Percentiles rank a stretch among this genome's conserved stretches.
These are phyloP conservation scores for Asterionellopsis glacialis DNA, from an alignment of 108 stramenopile genomes.

Conservation along the genomic window DNA sequence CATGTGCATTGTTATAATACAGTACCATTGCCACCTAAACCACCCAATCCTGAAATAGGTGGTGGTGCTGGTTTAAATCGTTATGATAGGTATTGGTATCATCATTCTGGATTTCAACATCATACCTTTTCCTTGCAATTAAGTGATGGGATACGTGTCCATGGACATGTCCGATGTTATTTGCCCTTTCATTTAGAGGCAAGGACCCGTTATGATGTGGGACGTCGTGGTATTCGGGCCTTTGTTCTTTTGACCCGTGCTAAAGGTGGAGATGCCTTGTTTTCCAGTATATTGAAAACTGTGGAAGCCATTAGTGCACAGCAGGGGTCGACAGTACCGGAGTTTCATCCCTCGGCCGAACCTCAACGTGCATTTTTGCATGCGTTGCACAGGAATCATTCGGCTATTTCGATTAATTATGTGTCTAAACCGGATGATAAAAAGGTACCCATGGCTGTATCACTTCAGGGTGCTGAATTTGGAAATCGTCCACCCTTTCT, in stretches of 20 bases:
- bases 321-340: conserved; percentile 9
- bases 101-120: conserved; percentile 50
- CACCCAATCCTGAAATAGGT: background rate
- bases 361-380: conserved; percentile 36
- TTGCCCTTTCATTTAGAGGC: conserved; percentile 49
- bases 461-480: conserved; percentile 32
- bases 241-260: conserved; percentile 72
- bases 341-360: conserved; percentile 9
- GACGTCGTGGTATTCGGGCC: conserved; percentile 73
- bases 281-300: conserved; percentile 65
- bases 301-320: conserved; percentile 37
- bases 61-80: conserved; percentile 37
- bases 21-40: background rate
- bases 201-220: conserved; percentile 62
- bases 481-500: conserved; percentile 15
- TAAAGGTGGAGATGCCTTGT: conserved; percentile 68
- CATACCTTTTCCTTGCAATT: conserved; percentile 74
- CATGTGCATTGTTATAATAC: background rate
- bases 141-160: conserved; percentile 47
- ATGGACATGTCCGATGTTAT: conserved; percentile 79
- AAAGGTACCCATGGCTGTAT: conserved; percentile 30
- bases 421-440: conserved; percentile 17
- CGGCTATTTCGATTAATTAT: conserved; percentile 25
- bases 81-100: conserved; percentile 62
- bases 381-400: conserved; percentile 33